Base-by-base conservation (phyloP, 2,329 filamentous ascomycete species). In the Phyllosticta citrichinensis region DNA sequence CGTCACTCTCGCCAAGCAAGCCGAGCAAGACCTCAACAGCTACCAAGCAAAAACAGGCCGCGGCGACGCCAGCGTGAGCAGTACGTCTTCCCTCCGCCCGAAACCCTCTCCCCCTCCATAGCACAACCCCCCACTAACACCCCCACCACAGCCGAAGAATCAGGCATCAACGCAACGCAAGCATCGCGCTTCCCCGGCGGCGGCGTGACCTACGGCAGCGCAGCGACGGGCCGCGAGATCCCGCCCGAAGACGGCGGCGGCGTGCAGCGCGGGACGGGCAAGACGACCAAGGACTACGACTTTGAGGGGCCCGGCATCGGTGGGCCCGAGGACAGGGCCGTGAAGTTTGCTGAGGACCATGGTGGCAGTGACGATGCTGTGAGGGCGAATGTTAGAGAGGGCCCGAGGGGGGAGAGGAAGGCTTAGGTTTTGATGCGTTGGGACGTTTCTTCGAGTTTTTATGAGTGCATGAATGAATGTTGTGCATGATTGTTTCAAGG, bases 1-100 rank as follows among this genome's bases (percentile, higher is more conserved):
- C 57, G 66, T 75, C 65, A 68, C 72, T 27, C 68, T 79, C 66
- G 77, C 79, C 58, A 69, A 76, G 66, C 70, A 80, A 64, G 78
- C 79, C 11, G 78, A 81, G 72, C 70, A 69, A 19, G 77, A 81
- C 61, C 72, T 80, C 58, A 78, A 79, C 69, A 75, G 75, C 9
- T 65, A 75, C 35, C 62, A 66, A 14, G 74, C 74, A 10, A 77
- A 76, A 64, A 67, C 56, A 59, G 40, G 40, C 40, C 60, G 58
- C 67, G 64, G 58, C 64, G 62, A 55, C 57, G 65, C 66, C 33
- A 74, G 71, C 58, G 71, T 75, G 58, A 75, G 72, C 52, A 72
- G 75, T 78, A 73, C 10, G 67, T 66, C 30, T 33, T n/a, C 30
- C 61, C 56, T 5, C 5, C 27, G 2, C 40, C 14, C 50, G 19